Conservation (phyloP, 179 eudicot species). For the Spergularia azorica region DNA sequence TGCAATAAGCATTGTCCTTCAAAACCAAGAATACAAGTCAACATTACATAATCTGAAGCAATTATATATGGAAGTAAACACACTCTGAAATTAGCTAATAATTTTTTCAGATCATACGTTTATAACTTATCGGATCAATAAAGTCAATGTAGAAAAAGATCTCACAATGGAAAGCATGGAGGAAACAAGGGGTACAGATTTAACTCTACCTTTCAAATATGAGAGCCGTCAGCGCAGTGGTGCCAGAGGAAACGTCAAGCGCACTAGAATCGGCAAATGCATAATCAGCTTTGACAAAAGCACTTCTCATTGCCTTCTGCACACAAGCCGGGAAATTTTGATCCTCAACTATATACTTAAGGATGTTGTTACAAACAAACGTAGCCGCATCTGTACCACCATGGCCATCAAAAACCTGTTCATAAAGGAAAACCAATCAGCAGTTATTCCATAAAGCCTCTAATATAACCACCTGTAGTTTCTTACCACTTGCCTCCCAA, state of each 20-base stretch:
- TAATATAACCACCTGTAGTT: too few relatives aligned
- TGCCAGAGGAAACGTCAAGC: slow-evolving; percentile 84
- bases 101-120: too few relatives aligned
- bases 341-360: slow-evolving; percentile 67
- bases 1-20: slow-evolving; percentile 70
- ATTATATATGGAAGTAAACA: neutral
- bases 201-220: slow-evolving; percentile 63
- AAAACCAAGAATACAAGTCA: slow-evolving; percentile 22
- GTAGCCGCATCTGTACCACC: slow-evolving; percentile 87
- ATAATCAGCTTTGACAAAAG: slow-evolving; percentile 76
- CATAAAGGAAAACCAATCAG: neutral
- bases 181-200: neutral
- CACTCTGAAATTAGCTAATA: too few relatives aligned
- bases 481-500: too few relatives aligned
- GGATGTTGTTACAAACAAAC: slow-evolving; percentile 59
- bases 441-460: neutral
- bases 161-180: neutral
- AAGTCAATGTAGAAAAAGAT: neutral
- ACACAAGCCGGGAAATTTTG: slow-evolving; percentile 59
- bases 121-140: neutral
- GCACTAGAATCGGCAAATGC: slow-evolving; percentile 75
- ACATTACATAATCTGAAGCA: neutral
- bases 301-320: slow-evolving; percentile 63
- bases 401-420: slow-evolving; percentile 92
- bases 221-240: slow-evolving; percentile 73